Evolutionary conservation across 1,139 yeast species (phyloP).

Genomic region (Petasospora fabianii): DNA sequence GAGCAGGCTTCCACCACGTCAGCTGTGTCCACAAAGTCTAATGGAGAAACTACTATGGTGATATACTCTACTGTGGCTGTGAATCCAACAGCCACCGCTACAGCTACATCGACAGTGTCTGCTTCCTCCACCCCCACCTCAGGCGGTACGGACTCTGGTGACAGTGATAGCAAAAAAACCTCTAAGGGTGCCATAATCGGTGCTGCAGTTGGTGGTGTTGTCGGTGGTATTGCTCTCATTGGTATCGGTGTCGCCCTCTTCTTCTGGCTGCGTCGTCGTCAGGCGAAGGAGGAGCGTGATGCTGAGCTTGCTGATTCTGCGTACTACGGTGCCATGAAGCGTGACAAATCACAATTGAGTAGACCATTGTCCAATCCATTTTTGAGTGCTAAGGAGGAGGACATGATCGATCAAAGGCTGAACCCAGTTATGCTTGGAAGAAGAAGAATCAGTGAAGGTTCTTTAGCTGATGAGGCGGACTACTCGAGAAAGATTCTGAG

Average conservation of each 20-base stretch:
- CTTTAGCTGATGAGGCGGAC: conserved; percentile 64
- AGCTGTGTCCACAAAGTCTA: conserved; percentile 19
- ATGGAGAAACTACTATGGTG: conserved; percentile 27
- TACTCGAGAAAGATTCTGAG: conserved; percentile 62
- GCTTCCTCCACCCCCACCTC: conserved; percentile 12
- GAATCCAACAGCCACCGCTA: conserved; percentile 12
- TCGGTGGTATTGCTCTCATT: conserved; percentile 26
- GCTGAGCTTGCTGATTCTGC: conserved; percentile 27
- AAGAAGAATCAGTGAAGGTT: conserved; percentile 48
- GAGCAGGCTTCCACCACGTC: conserved; percentile 9
- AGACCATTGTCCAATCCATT: conserved; percentile 27
- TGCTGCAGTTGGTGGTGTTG: conserved; percentile 30
- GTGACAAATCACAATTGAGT: conserved; percentile 19
- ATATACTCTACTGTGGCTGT: conserved; percentile 21
- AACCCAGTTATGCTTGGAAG: conserved; percentile 47
- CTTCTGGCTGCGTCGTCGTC: conserved; percentile 23
- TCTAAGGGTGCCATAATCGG: conserved; percentile 22
- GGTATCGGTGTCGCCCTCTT: conserved; percentile 19
- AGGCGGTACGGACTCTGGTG: conserved; percentile 3
- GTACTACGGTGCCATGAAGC: conserved; percentile 25
- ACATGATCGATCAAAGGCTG: conserved; percentile 53
- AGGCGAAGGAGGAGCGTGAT: conserved; percentile 15
- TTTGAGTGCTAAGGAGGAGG: conserved; percentile 31
- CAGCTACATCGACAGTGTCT: conserved; percentile 14
- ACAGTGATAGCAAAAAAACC: not conserved